These are phyloP conservation scores for Albophoma yamanashiensis DNA, from an alignment of 2,329 filamentous ascomycete species.

Conservation along the genomic window DNA sequence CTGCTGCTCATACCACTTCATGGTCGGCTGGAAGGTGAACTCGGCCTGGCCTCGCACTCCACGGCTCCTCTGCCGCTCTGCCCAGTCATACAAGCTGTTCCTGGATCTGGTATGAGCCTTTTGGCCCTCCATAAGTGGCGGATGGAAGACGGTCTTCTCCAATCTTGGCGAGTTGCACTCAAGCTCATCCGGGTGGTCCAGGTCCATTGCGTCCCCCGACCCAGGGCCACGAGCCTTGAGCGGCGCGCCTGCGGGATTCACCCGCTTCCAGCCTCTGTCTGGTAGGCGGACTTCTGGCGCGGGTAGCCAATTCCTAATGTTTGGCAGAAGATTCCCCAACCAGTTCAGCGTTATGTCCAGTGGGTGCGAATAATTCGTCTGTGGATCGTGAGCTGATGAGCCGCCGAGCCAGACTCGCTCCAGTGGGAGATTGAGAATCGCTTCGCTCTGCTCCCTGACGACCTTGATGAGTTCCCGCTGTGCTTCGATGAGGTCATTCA, in stretches of 20 bases:
- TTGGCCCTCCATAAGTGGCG: conserved; percentile 23
- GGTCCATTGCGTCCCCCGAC: not conserved
- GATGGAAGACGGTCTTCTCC: conserved; percentile 33
- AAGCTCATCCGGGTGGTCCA: conserved; percentile 8
- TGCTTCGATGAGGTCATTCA: conserved; percentile 29
- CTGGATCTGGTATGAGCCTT: conserved; percentile 18
- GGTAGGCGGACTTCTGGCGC: conserved; percentile 15
- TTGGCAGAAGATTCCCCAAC: conserved; percentile 19
- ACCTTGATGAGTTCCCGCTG: conserved; percentile 33
- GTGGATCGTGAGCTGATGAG: conserved; percentile 10
- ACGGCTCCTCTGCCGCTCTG: conserved; percentile 8
- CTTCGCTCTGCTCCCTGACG: conserved; percentile 17
- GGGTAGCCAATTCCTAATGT: conserved; percentile 26
- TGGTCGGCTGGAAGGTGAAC: conserved; percentile 35
- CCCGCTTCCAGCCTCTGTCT: conserved; percentile 25
- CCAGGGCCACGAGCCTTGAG: not conserved
- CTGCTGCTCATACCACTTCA: conserved; percentile 41
- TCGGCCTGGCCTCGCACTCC: conserved; percentile 3
- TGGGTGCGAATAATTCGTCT: conserved; percentile 14
- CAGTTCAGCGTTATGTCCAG: conserved; percentile 32
- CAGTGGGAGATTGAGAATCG: conserved; percentile 20
- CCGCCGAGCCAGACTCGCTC: conserved; percentile 35
- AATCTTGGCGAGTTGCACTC: conserved; percentile 8
- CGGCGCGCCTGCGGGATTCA: conserved; percentile 11
- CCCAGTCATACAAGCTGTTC: conserved; percentile 34